Evolutionary conservation across 345 rosid genomes (phyloP), one percentile per base, ranked within the genome.

Genomic region (Trapa incisa): DNA sequence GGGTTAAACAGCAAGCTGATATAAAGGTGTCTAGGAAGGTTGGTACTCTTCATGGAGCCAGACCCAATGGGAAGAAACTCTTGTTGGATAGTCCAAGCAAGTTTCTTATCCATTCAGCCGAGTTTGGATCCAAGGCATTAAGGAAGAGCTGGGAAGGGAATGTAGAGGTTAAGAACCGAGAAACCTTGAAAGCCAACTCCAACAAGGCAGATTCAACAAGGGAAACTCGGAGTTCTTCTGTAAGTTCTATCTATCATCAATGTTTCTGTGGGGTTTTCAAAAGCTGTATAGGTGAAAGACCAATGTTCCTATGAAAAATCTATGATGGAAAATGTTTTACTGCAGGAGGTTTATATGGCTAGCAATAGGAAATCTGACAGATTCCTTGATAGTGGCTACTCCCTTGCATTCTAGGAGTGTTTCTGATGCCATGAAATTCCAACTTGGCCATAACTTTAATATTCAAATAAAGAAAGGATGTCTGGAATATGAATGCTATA

Each of bases 131-230:
- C n/a, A 94, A 86, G 80, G 96, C 93, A 36, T 80, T 91, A 76
- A 83, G 99, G 80, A 94, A 91, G 87, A 94, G 96, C 79, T 94
- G 97, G 99, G 97, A 89, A 83, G 97, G 97, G 71, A 94, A 78
- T 75, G 50, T 80, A 54, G 99, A 94, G 48, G 77, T 83, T 65
- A 89, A 87, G 77, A 80, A 68, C 43, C 73, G 80, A 54, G 91
- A 82, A 52, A 80, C 52, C 47, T 66, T 88, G 0, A 87, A 73
- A 70, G 43, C 67, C 65, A 87, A 71, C 75, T 75, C 78, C 66
- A 32, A 71, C 47, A 81, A 72, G 76, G 77, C 75, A 52, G 94
- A 80, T 65, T 68, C 67, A n/a, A 91, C 78, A 74, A 74, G 73
- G 72, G 96, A 89, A 47, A 68, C 81, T 68, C 82, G 89, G 67